A percentile compares a stretch with the other conserved stretches of the same genome.
Conservation (phyloP, 73 alveolate genomes). For the Paramecium bursaria region DNA sequence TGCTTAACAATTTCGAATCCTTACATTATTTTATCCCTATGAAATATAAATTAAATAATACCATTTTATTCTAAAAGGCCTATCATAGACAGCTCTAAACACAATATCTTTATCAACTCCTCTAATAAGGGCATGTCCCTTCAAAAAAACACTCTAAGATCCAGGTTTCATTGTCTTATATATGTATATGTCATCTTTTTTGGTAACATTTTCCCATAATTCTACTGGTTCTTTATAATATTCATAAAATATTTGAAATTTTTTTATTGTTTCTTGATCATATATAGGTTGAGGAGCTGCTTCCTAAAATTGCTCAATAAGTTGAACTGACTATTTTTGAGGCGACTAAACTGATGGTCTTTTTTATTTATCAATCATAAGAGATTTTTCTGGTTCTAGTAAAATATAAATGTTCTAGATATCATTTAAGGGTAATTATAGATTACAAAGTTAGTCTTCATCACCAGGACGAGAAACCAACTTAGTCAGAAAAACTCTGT, state of each 20-base stretch:
- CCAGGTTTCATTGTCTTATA: slow-evolving; percentile 49
- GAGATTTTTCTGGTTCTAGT: too few species aligned
- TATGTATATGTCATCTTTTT: slow-evolving; percentile 11
- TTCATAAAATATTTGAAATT: background rate
- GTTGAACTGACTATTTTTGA: too few species aligned
- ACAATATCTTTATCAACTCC: slow-evolving; percentile 9
- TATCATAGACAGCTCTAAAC: background rate
- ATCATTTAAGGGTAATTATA: too few species aligned
- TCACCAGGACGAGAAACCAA: too few species aligned
- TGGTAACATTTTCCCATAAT: slow-evolving; percentile 48
- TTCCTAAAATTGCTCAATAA: too few species aligned
- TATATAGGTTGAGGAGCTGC: too few species aligned
- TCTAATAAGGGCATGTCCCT: slow-evolving; percentile 2
- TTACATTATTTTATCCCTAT: slow-evolving; percentile 55
- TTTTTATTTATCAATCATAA: too few species aligned
- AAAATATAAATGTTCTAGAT: too few species aligned
- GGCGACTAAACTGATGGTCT: too few species aligned
- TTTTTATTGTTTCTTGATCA: slow-evolving; percentile 1
- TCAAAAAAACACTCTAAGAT: slow-evolving; percentile 24
- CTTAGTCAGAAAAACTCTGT: too few species aligned
- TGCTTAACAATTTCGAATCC: slow-evolving; percentile 3
- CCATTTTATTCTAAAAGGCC: slow-evolving; percentile 10
- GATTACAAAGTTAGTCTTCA: too few species aligned
- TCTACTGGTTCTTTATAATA: slow-evolving; percentile 42
- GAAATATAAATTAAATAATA: background rate